Percentiles rank a stretch among this genome's conserved stretches.
Evolutionary conservation across 139 green algal species (phyloP).

Genomic region (Asterochloris sp.): DNA sequence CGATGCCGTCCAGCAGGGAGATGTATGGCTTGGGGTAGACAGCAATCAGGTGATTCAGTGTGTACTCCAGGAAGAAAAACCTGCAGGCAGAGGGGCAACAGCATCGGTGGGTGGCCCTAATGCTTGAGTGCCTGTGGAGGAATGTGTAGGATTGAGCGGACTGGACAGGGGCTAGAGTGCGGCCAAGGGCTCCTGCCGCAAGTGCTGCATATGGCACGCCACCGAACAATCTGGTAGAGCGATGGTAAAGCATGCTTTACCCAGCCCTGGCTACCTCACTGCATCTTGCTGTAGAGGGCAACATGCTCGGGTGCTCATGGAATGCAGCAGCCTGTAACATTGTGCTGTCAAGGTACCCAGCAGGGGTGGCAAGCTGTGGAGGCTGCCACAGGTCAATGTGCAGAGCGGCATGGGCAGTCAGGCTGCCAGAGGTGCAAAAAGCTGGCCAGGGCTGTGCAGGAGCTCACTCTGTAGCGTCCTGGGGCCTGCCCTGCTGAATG

Average conservation of each 20-base stretch:
- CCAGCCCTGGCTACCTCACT: no score
- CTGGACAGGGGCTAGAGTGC: background rate
- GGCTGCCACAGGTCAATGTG: background rate
- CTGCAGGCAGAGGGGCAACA: background rate
- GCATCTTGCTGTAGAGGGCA: no score
- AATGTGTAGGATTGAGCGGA: background rate
- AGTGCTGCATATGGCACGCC: background rate
- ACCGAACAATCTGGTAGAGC: background rate
- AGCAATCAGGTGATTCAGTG: constrained; percentile 38
- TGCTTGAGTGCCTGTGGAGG: background rate
- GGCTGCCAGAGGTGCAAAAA: background rate
- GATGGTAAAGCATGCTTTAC: background rate
- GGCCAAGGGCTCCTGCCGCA: background rate
- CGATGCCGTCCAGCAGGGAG: constrained; percentile 87
- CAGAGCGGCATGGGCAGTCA: background rate
- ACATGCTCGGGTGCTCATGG: no score
- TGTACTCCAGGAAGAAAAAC: constrained; percentile 55
- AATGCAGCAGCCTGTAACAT: background rate
- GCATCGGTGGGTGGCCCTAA: background rate
- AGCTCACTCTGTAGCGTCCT: constrained; percentile 33
- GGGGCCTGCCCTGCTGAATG: constrained; percentile 14
- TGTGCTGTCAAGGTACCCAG: background rate
- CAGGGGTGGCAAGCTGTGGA: background rate
- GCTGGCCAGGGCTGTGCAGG: background rate
- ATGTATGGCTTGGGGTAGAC: constrained; percentile 64